A percentile compares a stretch with the other conserved stretches of the same genome.
phyloP scores from a whole-genome alignment of 1,139 yeast species.

The Wickerhamiella pararugosa region DNA sequence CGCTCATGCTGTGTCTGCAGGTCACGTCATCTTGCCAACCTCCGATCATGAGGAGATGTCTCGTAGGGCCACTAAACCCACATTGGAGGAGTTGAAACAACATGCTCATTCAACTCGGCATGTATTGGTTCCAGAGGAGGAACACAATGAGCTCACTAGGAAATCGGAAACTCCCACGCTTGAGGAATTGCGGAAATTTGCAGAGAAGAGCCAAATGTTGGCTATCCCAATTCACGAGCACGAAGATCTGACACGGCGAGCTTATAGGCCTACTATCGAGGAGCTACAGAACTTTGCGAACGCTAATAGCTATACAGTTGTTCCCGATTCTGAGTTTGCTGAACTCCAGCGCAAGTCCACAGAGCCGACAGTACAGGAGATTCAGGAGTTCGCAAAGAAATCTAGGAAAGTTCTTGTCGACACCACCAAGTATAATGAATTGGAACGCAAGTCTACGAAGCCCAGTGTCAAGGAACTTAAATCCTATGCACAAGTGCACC shows the following conservation, averaged over 20 bases:
- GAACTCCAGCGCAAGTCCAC: constrained; percentile 8
- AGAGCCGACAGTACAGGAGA: constrained; percentile 8
- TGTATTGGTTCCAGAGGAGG: background rate
- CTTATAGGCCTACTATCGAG: constrained; percentile 18
- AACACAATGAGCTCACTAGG: constrained; percentile 1
- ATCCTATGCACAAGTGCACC: background rate
- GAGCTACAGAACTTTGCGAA: constrained; percentile 13
- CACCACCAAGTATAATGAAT: background rate
- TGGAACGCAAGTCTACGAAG: background rate
- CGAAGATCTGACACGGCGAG: constrained; percentile 16
- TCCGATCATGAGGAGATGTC: background rate
- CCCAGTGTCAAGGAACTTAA: background rate
- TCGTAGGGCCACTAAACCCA: background rate
- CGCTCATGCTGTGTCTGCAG: background rate
- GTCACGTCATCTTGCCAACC: background rate
- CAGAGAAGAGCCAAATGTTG: background rate
- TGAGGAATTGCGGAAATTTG: background rate
- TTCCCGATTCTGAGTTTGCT: constrained; percentile 3
- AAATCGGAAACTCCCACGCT: constrained; percentile 1
- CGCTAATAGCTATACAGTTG: constrained; percentile 5
- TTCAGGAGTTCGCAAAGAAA: background rate
- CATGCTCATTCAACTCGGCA: no score
- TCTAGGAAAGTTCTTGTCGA: background rate
- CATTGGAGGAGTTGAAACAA: background rate
- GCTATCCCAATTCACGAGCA: constrained; percentile 16